Conservation (phyloP, 2,329 filamentous ascomycete species). For the Pseudohalonectria lignicola region DNA sequence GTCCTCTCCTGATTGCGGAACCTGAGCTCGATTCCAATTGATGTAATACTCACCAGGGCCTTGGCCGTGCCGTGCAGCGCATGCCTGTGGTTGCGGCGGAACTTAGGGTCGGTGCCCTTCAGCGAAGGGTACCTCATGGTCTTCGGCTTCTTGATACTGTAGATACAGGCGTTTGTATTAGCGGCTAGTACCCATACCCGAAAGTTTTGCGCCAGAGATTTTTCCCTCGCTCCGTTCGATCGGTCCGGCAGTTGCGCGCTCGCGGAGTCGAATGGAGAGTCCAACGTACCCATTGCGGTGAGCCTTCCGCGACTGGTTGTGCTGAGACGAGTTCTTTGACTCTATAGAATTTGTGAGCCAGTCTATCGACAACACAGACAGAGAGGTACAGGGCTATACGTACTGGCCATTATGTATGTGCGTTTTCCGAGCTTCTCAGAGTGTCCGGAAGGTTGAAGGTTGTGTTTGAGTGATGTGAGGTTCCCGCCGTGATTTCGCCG, state of each 20-base stretch:
- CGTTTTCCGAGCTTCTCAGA: slow-evolving; percentile 15
- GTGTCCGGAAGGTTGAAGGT: not conserved
- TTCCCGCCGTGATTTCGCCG: too few relatives aligned
- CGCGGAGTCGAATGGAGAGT: slow-evolving; percentile 1
- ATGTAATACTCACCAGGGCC: slow-evolving; percentile 80
- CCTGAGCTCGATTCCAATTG: too few relatives aligned
- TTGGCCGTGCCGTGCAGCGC: slow-evolving; percentile 98
- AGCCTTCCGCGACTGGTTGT: slow-evolving; percentile 97
- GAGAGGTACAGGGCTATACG: slow-evolving; percentile 21
- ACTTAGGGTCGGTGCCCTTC: slow-evolving; percentile 98
- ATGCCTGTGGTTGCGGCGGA: slow-evolving; percentile 99
- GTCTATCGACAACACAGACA: not conserved
- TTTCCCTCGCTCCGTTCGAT: not conserved
- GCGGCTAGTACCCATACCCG: not conserved
- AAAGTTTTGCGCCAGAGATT: not conserved
- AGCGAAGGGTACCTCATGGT: slow-evolving; percentile 97
- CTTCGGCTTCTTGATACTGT: slow-evolving; percentile 99
- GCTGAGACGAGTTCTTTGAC: slow-evolving; percentile 99
- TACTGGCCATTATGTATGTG: slow-evolving; percentile 60
- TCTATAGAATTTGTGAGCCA: slow-evolving; percentile 43
- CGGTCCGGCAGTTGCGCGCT: not conserved
- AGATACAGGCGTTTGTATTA: not conserved
- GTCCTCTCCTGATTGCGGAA: too few relatives aligned
- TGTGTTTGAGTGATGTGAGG: too few relatives aligned
- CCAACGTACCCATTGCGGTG: slow-evolving; percentile 90